Percentiles rank a stretch among this genome's conserved stretches.
phyloP scores from a whole-genome alignment of 2,329 filamentous ascomycete species.

The Davidsoniella virescens region DNA sequence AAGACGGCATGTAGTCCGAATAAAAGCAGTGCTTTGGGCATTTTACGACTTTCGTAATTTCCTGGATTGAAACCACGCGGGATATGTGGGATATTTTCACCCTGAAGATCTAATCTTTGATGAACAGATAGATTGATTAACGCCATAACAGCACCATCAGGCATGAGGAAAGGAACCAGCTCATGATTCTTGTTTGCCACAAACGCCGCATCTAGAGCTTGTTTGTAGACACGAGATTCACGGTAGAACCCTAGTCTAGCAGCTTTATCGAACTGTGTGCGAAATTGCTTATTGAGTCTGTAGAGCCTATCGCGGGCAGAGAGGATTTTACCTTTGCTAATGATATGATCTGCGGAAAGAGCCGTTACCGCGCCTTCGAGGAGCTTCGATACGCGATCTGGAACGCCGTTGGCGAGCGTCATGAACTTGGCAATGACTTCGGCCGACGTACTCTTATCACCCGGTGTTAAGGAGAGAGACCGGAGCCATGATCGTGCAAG shows the following conservation, averaged over 20 bases:
- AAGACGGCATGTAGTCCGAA: conserved; percentile 46
- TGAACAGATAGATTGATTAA: conserved; percentile 47
- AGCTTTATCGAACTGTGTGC: conserved; percentile 38
- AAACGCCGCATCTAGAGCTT: conserved; percentile 20
- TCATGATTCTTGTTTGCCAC: conserved; percentile 10
- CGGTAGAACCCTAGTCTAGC: conserved; percentile 37
- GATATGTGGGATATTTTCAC: conserved; percentile 40
- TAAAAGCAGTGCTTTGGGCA: conserved; percentile 47
- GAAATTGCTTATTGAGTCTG: conserved; percentile 43
- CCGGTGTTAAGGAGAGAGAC: conserved; percentile 38
- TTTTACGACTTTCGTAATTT: conserved; percentile 54
- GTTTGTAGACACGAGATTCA: conserved; percentile 44
- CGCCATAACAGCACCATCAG: conserved; percentile 51
- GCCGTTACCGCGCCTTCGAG: conserved; percentile 32
- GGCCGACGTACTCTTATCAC: conserved; percentile 30
- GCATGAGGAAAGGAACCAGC: conserved; percentile 36
- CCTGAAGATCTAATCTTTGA: conserved; percentile 37
- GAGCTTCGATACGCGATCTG: conserved; percentile 25
- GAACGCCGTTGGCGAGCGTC: conserved; percentile 27
- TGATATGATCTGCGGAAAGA: conserved; percentile 35
- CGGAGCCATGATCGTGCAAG: conserved; percentile 44
- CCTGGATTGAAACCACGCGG: conserved; percentile 56
- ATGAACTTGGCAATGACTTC: conserved; percentile 35
- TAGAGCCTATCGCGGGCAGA: conserved; percentile 44
- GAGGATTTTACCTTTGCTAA: conserved; percentile 43